Conservation (phyloP, 306 rosid species). For the Hippophae rhamnoides region DNA sequence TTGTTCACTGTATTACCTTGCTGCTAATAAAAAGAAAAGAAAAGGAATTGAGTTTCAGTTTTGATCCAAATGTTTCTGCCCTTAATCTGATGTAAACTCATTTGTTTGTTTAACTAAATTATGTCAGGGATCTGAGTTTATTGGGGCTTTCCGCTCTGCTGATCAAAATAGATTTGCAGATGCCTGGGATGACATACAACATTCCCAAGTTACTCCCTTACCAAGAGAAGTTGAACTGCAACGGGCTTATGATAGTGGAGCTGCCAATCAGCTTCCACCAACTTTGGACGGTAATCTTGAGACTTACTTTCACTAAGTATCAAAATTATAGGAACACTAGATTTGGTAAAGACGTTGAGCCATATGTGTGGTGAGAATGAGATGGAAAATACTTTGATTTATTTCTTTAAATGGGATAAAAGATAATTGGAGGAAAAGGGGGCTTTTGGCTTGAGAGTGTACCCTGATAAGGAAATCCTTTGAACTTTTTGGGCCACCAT, state of each 20-base stretch:
- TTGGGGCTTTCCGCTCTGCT: slow-evolving; percentile 55
- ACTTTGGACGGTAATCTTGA: slow-evolving; percentile 47
- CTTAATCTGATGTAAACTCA: not conserved
- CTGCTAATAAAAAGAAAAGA: too few species aligned
- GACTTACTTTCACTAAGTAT: not conserved
- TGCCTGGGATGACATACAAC: slow-evolving; percentile 80
- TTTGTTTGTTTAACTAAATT: slow-evolving; percentile 2
- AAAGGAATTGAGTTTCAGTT: not conserved
- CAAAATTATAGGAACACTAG: not conserved
- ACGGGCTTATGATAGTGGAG: slow-evolving; percentile 23
- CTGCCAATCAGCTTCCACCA: slow-evolving; percentile 42
- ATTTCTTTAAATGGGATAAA: too few species aligned
- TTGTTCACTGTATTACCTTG: not conserved
- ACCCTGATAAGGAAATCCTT: too few species aligned
- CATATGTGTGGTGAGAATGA: too few species aligned
- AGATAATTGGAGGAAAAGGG: too few species aligned
- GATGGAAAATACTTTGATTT: too few species aligned
- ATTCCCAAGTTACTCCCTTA: slow-evolving; percentile 24
- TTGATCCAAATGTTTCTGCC: not conserved
- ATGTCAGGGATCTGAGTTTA: slow-evolving; percentile 60
- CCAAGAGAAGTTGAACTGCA: slow-evolving; percentile 22
- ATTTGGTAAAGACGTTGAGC: not conserved
- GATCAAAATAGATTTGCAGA: slow-evolving; percentile 46
- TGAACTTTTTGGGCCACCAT: too few species aligned
- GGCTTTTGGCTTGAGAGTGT: too few species aligned